A percentile compares a stretch with the other conserved stretches of the same genome.
These are phyloP conservation scores for Macrolepiota dolichaula DNA, from an alignment of 768 basidiomycete species.

Conservation along the genomic window DNA sequence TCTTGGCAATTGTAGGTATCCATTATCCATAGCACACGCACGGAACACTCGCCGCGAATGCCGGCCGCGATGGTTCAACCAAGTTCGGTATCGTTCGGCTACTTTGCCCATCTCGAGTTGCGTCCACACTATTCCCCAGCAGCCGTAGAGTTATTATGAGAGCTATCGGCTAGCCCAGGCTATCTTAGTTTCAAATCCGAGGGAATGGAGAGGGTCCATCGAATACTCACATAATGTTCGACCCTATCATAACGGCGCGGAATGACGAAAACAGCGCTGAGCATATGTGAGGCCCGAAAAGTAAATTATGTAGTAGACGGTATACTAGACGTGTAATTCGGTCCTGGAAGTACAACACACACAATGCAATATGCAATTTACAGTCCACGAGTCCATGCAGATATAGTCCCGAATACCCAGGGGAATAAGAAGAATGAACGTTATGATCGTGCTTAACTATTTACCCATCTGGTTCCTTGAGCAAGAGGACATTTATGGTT, in stretches of 20 bases:
- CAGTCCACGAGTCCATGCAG: not conserved
- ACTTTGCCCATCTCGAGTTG: no score
- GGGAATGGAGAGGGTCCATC: no score
- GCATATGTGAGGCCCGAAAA: not conserved
- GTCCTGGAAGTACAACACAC: not conserved
- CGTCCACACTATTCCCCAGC: no score
- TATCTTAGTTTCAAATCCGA: no score
- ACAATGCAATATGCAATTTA: not conserved
- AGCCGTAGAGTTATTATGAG: no score
- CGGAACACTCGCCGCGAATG: not conserved
- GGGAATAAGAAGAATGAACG: not conserved
- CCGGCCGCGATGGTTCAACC: not conserved
- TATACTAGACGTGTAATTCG: slow-evolving; percentile 2
- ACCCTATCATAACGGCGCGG: not conserved
- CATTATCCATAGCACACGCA: no score
- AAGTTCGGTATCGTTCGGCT: not conserved
- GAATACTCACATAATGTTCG: no score
- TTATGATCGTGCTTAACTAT: slow-evolving; percentile 18
- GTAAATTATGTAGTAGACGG: not conserved
- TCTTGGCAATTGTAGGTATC: no score
- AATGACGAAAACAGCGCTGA: not conserved
- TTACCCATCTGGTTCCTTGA: slow-evolving; percentile 47
- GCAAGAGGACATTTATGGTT: slow-evolving; percentile 57
- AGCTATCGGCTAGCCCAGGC: no score
- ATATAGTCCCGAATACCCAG: not conserved